Conservation (phyloP, 176 grass and related monocot genomes). For the Lolium rigidum region DNA sequence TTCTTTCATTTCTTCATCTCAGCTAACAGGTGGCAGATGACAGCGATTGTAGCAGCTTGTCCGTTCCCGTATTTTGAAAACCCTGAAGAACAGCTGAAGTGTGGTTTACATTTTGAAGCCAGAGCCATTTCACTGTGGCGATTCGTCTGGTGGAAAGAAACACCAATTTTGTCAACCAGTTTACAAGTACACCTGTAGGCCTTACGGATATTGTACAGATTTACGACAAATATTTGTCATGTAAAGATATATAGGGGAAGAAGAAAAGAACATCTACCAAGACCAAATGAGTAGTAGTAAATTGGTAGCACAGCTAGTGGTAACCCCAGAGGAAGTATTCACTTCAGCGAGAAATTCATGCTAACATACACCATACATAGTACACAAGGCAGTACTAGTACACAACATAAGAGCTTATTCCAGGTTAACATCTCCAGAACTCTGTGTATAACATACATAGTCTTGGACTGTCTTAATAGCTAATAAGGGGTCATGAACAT, state of each 20-base stretch:
- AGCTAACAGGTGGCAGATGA: neutral
- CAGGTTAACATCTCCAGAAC: conserved; percentile 24
- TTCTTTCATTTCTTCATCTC: neutral
- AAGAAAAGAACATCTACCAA: too few relatives aligned
- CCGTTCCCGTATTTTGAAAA: neutral
- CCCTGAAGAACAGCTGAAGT: neutral
- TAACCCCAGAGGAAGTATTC: neutral
- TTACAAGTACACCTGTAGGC: too few relatives aligned
- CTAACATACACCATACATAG: neutral
- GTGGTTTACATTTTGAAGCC: neutral
- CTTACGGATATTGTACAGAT: too few relatives aligned
- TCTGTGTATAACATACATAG: conserved; percentile 4
- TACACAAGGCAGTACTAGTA: neutral
- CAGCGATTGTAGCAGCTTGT: too few relatives aligned
- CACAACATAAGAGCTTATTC: conserved; percentile 6
- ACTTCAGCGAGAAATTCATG: neutral
- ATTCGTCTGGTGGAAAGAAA: too few relatives aligned
- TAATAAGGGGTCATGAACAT: conserved; percentile 33
- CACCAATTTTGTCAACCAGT: too few relatives aligned
- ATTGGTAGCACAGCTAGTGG: neutral
- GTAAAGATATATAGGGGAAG: too few relatives aligned
- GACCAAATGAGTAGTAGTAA: neutral
- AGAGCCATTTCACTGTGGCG: neutral
- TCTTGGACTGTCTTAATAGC: neutral
- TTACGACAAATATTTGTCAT: too few relatives aligned